Evolutionary conservation across 352 stramenopile genomes (phyloP).

Genomic region (Pythium angustatum): DNA sequence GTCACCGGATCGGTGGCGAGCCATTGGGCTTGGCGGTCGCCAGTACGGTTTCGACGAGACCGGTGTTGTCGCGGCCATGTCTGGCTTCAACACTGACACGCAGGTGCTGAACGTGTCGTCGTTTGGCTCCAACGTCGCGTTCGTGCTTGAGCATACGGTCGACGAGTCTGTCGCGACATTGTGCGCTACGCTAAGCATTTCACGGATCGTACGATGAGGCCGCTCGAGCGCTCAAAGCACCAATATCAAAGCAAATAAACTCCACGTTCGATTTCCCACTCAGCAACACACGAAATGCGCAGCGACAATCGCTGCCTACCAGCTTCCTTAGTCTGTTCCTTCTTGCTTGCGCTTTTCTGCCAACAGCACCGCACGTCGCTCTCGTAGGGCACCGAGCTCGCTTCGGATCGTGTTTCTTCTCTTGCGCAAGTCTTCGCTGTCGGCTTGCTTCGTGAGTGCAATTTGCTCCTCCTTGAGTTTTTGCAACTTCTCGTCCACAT

Average conservation of each 20-base stretch:
- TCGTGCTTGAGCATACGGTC: conserved; percentile 80
- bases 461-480: conserved; percentile 82
- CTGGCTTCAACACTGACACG: conserved; percentile 69
- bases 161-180: conserved; percentile 70
- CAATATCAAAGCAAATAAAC: not conserved
- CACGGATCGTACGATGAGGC: conserved; percentile 52
- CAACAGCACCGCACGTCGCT: conserved; percentile 75
- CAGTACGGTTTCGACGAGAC: conserved; percentile 87
- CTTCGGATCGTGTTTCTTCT: conserved; percentile 84
- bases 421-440: conserved; percentile 77
- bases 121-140: conserved; percentile 81
- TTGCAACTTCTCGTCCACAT: conserved; percentile 81
- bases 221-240: not conserved
- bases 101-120: conserved; percentile 88
- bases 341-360: conserved; percentile 85
- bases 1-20: conserved; percentile 81
- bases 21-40: conserved; percentile 82
- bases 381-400: conserved; percentile 80
- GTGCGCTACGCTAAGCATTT: conserved; percentile 67
- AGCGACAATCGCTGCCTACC: not conserved
- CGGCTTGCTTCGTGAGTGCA: conserved; percentile 76
- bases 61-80: conserved; percentile 86
- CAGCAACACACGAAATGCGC: not conserved
- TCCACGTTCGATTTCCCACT: conserved; percentile 13
- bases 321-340: conserved; percentile 37